Evolutionary conservation across 768 basidiomycete genomes (phyloP).

Genomic region (Rickenella mellea): DNA sequence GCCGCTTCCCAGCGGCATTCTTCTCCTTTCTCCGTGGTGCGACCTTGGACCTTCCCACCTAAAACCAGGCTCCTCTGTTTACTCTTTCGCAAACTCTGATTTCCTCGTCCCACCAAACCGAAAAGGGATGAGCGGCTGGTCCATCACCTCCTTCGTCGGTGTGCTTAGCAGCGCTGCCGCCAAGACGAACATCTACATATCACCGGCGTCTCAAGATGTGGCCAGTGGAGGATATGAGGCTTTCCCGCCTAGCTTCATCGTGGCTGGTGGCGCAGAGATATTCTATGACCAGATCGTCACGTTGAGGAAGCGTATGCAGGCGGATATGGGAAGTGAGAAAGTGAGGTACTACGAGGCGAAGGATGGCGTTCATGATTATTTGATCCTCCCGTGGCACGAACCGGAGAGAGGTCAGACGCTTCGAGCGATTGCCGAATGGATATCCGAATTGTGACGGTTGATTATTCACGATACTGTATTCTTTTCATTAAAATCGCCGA

Average conservation of each 20-base stretch:
- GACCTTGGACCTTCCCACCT: conserved; percentile 7
- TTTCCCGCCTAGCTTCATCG: neutral
- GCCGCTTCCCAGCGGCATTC: conserved; percentile 18
- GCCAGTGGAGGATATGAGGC: neutral
- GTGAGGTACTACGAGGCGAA: neutral
- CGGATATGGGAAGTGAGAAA: neutral
- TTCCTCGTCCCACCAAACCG: neutral
- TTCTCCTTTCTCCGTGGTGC: conserved; percentile 26
- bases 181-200: neutral
- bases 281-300: neutral
- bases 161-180: neutral
- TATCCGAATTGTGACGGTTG: too few relatives aligned
- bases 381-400: conserved; percentile 14
- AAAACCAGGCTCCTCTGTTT: conserved; percentile 10
- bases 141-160: neutral
- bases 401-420: conserved; percentile 20
- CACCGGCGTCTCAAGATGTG: neutral
- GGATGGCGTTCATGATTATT: conserved; percentile 16
- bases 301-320: neutral
- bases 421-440: conserved; percentile 11
- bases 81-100: conserved; percentile 3
- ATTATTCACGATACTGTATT: too few relatives aligned
- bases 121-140: neutral
- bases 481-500: too few relatives aligned
- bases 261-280: neutral